Evolutionary conservation across 371 early-diverging fungal species (phyloP), one percentile per base, ranked within the genome.

Genomic region (Blyttiomyces sp.): DNA sequence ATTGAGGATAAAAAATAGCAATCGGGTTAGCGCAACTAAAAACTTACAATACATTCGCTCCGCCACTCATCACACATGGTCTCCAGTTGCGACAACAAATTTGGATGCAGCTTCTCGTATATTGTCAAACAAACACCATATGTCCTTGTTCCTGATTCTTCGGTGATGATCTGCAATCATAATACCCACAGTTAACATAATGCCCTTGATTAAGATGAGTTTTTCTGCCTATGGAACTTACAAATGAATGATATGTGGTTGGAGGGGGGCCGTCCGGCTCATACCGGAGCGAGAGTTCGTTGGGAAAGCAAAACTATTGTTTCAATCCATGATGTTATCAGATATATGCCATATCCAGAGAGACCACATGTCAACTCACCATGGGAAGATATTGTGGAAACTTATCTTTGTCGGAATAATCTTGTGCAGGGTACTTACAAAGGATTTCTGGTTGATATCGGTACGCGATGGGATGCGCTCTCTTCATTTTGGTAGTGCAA

Each of bases 231-330:
- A n/a, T n/a, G n/a, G n/a, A n/a, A 49, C 78, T 72, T 28, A 86
- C 84, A 75, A 89, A 91, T 0, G 89, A 89, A 64, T 91, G 91
- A 28, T 69, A 76, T 3, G 81, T 84, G 34, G 84, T 82, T 23
- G 84, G 70, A 0, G 88, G 90, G 7, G 77, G 75, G 13, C 73
- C 74, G 28, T 49, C 62, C 5, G 79, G 73, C 21, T 74, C 78
- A 46, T 81, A 68, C 33, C 65, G 64, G 21, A 91, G 73, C 2
- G 72, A 64, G 2, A 90, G 65, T 48, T 87, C 85, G 64, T 77
- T 82, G 13, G 91, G 91, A 68, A 89, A 91, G 55, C 88, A 89
- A 73, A 91, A 90, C 91, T 90, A 59, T n/a, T n/a, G n/a, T n/a
- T n/a, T n/a, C n/a, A n/a, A n/a, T n/a, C n/a, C n/a, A n/a, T n/a